These are phyloP conservation scores for Penicillium cinerascens DNA, from an alignment of 495 filamentous ascomycete species.

Conservation along the genomic window DNA sequence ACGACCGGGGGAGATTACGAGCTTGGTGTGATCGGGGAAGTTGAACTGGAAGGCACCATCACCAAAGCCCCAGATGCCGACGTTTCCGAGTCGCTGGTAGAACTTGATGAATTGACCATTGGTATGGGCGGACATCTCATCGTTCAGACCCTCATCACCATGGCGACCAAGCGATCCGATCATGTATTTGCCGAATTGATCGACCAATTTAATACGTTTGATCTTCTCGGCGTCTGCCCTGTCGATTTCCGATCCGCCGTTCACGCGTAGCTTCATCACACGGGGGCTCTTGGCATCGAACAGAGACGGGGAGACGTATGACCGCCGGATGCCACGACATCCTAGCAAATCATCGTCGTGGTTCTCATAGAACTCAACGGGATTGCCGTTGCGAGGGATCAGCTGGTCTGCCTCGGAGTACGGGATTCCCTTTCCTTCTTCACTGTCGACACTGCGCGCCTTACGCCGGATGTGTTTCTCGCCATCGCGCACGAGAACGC, in stretches of 20 bases:
- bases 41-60: slow-evolving; percentile 93
- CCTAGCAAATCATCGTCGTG: slow-evolving; percentile 46
- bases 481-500: slow-evolving; percentile 64
- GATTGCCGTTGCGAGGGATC: slow-evolving; percentile 56
- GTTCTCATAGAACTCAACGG: slow-evolving; percentile 82
- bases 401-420: slow-evolving; percentile 61
- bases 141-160: slow-evolving; percentile 40
- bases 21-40: slow-evolving; percentile 96
- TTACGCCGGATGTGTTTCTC: slow-evolving; percentile 49
- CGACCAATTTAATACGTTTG: slow-evolving; percentile 75
- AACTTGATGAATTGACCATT: slow-evolving; percentile 71
- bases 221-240: slow-evolving; percentile 64
- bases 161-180: slow-evolving; percentile 54
- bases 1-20: slow-evolving; percentile 71
- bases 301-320: slow-evolving; percentile 55
- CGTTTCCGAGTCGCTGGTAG: slow-evolving; percentile 83
- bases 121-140: slow-evolving; percentile 28
- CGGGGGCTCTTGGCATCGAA: slow-evolving; percentile 45
- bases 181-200: slow-evolving; percentile 96
- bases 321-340: slow-evolving; percentile 57
- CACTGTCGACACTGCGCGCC: slow-evolving; percentile 53
- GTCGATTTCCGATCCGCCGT: slow-evolving; percentile 50
- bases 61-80: slow-evolving; percentile 83
- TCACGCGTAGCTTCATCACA: slow-evolving; percentile 44
- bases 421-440: slow-evolving; percentile 50